Base-by-base conservation (phyloP, 1,284 basidiomycete genomes). In the Cutaneotrichosporon dermatis region DNA sequence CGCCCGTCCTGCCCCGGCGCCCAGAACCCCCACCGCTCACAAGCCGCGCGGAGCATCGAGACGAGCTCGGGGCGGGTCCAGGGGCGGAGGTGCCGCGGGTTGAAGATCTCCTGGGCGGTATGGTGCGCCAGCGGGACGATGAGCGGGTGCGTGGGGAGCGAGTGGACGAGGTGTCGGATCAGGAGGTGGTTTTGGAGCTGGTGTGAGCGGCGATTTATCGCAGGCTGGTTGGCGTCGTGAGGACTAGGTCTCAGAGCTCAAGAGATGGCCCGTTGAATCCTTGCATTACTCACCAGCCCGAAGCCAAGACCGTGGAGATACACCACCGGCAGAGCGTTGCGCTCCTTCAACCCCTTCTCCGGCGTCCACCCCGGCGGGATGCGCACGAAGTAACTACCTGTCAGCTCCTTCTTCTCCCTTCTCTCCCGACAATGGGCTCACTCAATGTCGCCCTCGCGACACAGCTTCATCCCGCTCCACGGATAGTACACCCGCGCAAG, bases 251-350 rank as follows among this genome's bases (percentile, higher is more conserved):
- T n/a, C n/a, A n/a, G n/a, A n/a, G n/a, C n/a, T n/a, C n/a, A n/a
- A n/a, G n/a, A n/a, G n/a, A n/a, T n/a, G n/a, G n/a, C n/a, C n/a
- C n/a, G n/a, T n/a, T n/a, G n/a, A n/a, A n/a, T n/a, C n/a, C n/a
- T n/a, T n/a, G n/a, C n/a, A n/a, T n/a, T n/a, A 15, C 15, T 46
- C 15, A 66, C 76, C 10, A 90, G 72, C 1, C 91, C 91, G 45
- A 93, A 82, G 10, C 92, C 92, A 1, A 96, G 83, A 2, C 92
- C 92, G 69, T 95, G 92, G 48, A 92, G 75, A 72, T 93, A 90
- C 9, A 95, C 82, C 43, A 94, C 79, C 0, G 92, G 92, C 54
- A 85, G 82, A 43, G 82, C 82, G 63, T 74, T 78, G 46, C 59
- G 61, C 11, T 69, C 66, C 4, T 48, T 68, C 39, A 56, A 55